Conservation (phyloP, 1,284 basidiomycete species). For the Phenoliferia sp. region DNA sequence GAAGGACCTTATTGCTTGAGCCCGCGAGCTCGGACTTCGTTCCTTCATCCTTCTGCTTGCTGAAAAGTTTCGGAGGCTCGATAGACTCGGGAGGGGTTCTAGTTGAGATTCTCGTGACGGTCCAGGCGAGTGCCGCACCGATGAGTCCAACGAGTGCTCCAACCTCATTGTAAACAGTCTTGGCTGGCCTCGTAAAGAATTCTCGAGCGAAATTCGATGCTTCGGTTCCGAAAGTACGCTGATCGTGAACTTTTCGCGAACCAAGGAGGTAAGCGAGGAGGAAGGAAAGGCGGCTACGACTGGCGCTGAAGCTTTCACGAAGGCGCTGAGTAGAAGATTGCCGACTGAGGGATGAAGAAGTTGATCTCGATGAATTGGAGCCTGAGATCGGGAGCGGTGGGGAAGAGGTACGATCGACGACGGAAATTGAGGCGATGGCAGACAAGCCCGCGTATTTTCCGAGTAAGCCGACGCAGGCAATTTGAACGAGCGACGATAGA, state of each 20-base stretch:
- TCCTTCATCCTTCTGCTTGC: too few species aligned
- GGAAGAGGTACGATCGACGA: background rate
- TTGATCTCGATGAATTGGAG: background rate
- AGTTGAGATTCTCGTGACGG: background rate
- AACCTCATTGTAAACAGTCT: conserved; percentile 11
- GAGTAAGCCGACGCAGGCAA: conserved; percentile 31
- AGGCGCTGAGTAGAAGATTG: background rate
- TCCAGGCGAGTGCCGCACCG: conserved; percentile 18
- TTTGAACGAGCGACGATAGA: background rate
- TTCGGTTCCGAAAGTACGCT: conserved; percentile 2
- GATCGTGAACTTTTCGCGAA: background rate
- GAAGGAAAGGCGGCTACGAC: conserved; percentile 1
- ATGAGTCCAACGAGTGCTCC: conserved; percentile 14
- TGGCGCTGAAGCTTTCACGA: conserved; percentile 2
- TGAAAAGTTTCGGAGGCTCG: background rate
- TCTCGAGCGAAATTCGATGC: conserved; percentile 3
- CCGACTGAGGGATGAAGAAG: background rate
- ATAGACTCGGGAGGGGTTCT: background rate
- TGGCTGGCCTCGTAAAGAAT: conserved; percentile 5
- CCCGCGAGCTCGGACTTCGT: background rate
- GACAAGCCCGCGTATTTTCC: conserved; percentile 32
- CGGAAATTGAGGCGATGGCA: conserved; percentile 8
- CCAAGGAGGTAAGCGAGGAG: background rate
- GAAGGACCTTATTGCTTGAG: background rate
- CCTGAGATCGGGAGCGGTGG: background rate